Percentiles rank a stretch among this genome's conserved stretches.
Evolutionary conservation across 768 basidiomycete genomes (phyloP).

Genomic region (Amanita rubescens): DNA sequence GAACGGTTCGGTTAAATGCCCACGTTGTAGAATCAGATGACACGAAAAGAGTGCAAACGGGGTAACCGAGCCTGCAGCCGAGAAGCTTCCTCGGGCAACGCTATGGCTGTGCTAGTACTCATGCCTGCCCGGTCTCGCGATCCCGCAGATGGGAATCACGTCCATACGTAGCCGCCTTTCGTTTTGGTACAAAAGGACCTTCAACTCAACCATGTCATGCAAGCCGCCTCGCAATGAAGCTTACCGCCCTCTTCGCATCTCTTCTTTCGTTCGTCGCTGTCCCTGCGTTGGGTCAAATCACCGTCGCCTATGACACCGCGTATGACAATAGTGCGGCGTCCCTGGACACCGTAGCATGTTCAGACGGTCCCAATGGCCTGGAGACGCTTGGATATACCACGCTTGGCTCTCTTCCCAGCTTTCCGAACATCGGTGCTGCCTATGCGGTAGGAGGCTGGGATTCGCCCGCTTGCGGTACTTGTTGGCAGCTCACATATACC

Average conservation of each 20-base stretch:
- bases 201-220: not conserved
- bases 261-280: constrained; percentile 18
- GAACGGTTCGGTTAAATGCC: constrained; percentile 90
- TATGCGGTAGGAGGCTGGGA: constrained; percentile 30
- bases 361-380: constrained; percentile 39
- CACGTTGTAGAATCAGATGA: constrained; percentile 36
- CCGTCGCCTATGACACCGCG: constrained; percentile 29
- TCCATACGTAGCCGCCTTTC: not conserved
- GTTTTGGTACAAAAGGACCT: not conserved
- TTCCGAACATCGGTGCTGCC: too few species aligned
- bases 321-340: constrained; percentile 32
- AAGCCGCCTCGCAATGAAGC: constrained; percentile 12
- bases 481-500: too few species aligned
- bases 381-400: constrained; percentile 29
- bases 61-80: too few species aligned
- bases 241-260: constrained; percentile 18
- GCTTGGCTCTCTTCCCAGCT: constrained; percentile 34
- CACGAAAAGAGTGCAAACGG: not conserved
- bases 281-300: too few species aligned
- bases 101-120: too few species aligned
- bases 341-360: constrained; percentile 38
- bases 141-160: not conserved
- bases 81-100: too few species aligned
- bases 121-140: not conserved
- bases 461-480: too few species aligned